These are phyloP conservation scores for Trichoderma guizhouense DNA, from an alignment of 2,329 filamentous ascomycete species.

Conservation along the genomic window DNA sequence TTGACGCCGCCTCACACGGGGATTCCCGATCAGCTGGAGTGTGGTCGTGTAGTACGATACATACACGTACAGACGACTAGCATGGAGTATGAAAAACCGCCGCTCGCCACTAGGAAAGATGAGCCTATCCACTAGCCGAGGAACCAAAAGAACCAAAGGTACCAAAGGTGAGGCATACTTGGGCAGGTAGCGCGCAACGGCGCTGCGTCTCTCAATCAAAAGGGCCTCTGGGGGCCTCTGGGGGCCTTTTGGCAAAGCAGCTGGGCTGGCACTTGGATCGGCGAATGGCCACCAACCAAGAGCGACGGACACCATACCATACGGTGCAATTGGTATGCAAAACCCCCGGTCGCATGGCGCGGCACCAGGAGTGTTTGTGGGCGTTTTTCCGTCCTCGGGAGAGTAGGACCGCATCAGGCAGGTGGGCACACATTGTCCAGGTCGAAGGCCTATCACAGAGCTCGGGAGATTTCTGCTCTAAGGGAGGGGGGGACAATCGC, in stretches of 20 bases:
- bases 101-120: not conserved
- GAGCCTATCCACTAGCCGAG: constrained; percentile 4
- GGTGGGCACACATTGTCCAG: not conserved
- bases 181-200: not conserved
- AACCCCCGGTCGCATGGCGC: constrained; percentile 1
- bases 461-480: not conserved
- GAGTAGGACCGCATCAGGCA: not conserved
- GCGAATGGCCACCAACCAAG: not conserved
- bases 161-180: not conserved
- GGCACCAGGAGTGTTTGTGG: not conserved
- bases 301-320: not conserved
- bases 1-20: not conserved
- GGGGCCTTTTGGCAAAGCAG: not conserved
- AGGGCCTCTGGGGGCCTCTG: not conserved
- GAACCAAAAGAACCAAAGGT: not conserved
- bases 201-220: not conserved
- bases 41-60: not conserved
- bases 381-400: not conserved
- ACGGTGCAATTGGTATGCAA: not conserved
- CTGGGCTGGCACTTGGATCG: not conserved
- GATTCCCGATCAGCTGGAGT: not conserved
- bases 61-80: not conserved
- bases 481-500: not conserved
- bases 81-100: not conserved
- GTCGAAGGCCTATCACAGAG: not conserved